A percentile compares a stretch with the other conserved stretches of the same genome.
These are phyloP conservation scores for Annulohypoxylon truncatum DNA, from an alignment of 2,329 filamentous ascomycete genomes.

Conservation along the genomic window DNA sequence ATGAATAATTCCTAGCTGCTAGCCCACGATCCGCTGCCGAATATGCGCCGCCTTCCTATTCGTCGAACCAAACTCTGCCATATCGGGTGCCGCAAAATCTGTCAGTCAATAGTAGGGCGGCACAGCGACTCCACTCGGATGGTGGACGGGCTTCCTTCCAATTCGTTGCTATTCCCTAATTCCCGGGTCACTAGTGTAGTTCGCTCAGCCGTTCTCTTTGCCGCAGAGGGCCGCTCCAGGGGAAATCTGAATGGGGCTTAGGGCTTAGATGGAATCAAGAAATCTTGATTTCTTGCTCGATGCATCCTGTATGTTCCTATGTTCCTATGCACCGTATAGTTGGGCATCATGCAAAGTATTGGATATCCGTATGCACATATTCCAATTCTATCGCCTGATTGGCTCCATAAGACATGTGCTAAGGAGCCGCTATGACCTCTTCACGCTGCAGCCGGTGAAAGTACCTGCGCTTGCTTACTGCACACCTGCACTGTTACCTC, in stretches of 20 bases:
- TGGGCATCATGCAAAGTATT: neutral
- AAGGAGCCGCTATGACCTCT: neutral
- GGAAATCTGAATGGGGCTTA: neutral
- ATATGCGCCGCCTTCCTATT: neutral
- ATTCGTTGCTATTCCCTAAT: neutral
- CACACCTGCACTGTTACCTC: neutral
- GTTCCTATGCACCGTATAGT: neutral
- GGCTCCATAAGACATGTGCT: neutral
- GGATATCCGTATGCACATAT: neutral
- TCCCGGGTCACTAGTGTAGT: neutral
- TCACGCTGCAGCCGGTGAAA: neutral
- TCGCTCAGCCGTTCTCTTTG: neutral
- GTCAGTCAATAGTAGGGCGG: neutral
- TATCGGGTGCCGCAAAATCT: neutral
- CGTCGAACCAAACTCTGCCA: neutral
- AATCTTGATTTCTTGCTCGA: neutral
- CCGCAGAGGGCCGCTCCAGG: neutral
- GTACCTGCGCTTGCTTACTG: neutral
- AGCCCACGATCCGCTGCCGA: neutral
- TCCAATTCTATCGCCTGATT: neutral
- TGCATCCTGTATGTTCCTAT: neutral
- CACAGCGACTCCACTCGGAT: neutral
- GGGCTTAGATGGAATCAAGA: neutral
- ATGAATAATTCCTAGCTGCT: neutral
- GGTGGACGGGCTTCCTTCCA: neutral